Base-by-base conservation (phyloP, 73 alveolate genomes). In the Paramecium tetraurelia region DNA sequence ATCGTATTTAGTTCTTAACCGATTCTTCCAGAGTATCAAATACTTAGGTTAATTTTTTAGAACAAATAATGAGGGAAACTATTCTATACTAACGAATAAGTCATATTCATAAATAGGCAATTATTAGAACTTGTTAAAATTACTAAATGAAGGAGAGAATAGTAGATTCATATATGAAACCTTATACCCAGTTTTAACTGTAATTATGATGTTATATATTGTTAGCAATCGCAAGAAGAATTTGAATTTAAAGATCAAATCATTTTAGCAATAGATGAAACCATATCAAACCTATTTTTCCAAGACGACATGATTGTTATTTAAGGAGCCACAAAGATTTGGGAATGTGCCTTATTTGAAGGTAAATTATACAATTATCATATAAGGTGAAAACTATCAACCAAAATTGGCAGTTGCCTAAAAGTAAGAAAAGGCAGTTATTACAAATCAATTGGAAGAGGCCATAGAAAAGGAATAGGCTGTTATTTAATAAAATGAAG, bases 91-190 rank as follows among this genome's bases (percentile, higher is more conserved):
- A 80, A 43, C 72, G 7, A 80, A 80, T 21, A 80, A 41, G 16
- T 20, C 43, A 22, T 14, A 41, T 5, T 9, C 20, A 44, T 22
- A 40, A 80, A 12, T 35, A 14, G 35, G 10, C 12, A 75, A 29
- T 35, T 29, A 14, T 14, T 35, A 75, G 3, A 63, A 63, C 10
- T 63, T 63, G 31, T 31, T 63, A 31, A 63, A 63, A 31, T 31
- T 63, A 31, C 31, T 63, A 5, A 63, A 63, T 44, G 90, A 80
- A 22, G 57, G 57, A 1, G 57, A 41, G 24, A 80, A 80, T 44
- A 44, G 76, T 80, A 40, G 90, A 80, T 80, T 44, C 9, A 80
- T 80, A 1, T 80, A 31, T 80, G 46, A 80, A 24, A 80, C 90
- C 4, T 63, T 80, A 41, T 80, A 48, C 35, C 87, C 87, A 75